Conservation (phyloP, 257 asterid genomes). For the Schizonepeta tenuifolia region DNA sequence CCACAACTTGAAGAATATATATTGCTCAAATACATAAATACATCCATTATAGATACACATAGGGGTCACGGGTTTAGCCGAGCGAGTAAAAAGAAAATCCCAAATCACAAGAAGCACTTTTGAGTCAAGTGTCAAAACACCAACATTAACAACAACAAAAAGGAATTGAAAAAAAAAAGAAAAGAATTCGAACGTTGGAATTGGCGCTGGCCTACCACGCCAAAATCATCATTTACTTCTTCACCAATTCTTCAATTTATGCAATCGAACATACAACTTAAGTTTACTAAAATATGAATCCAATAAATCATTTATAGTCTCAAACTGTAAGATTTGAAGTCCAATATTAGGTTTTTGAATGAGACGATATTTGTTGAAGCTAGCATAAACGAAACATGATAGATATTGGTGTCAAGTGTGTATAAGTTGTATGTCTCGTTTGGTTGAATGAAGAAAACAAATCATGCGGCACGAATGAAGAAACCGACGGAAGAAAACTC, state of each 20-base stretch:
- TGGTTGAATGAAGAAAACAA: no score
- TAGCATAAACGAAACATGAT: no score
- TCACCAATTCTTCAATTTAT: slow-evolving; percentile 12
- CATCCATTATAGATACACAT: no score
- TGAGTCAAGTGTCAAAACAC: slow-evolving; percentile 20
- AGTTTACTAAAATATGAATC: background rate
- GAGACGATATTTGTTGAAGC: no score
- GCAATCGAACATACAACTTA: background rate
- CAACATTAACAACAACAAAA: slow-evolving; percentile 28
- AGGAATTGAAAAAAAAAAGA: no score
- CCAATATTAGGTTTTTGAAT: no score
- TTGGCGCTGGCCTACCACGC: slow-evolving; percentile 50
- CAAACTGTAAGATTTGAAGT: no score
- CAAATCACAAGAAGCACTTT: slow-evolving; percentile 36
- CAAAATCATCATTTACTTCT: slow-evolving; percentile 41
- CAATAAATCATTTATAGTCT: background rate
- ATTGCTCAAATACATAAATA: no score
- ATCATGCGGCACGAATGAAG: slow-evolving; percentile 6
- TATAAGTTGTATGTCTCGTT: background rate
- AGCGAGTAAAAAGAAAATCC: slow-evolving; percentile 10
- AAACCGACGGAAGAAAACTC: slow-evolving; percentile 26
- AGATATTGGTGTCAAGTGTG: background rate
- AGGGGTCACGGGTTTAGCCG: slow-evolving; percentile 38
- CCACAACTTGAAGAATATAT: no score
- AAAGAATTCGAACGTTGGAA: slow-evolving; percentile 60